Evolutionary conservation across 2,329 filamentous ascomycete species (phyloP).

Genomic region (Leptodontidium sp.): DNA sequence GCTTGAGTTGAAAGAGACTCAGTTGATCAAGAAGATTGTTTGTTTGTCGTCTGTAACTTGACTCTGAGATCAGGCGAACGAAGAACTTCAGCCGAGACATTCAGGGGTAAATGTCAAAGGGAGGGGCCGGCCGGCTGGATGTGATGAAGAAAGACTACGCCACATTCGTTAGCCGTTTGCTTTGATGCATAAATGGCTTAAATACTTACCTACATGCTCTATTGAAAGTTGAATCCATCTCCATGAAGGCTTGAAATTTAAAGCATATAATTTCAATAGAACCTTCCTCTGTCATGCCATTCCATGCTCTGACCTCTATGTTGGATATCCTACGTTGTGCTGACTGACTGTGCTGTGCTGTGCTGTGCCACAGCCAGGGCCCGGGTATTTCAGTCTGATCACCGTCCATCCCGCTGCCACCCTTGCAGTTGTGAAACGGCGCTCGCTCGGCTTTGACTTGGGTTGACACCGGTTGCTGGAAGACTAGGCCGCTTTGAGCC

Average conservation of each 20-base stretch:
- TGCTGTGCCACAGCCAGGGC: background rate
- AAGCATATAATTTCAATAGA: too few species aligned
- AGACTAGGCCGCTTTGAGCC: conserved; percentile 16
- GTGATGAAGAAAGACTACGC: background rate
- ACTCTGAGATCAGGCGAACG: background rate
- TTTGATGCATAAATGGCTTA: background rate
- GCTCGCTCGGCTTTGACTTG: background rate
- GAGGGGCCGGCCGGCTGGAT: background rate
- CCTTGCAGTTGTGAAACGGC: conserved; percentile 1
- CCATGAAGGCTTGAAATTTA: background rate
- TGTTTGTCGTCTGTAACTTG: background rate
- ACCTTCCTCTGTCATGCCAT: too few species aligned
- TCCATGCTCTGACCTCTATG: background rate
- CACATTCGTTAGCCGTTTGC: background rate
- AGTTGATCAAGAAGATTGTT: background rate
- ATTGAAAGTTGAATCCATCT: background rate
- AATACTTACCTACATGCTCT: background rate
- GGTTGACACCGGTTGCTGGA: background rate
- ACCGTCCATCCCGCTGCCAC: conserved; percentile 12
- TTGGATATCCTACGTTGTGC: background rate
- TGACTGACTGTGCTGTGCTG: background rate
- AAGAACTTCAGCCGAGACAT: background rate
- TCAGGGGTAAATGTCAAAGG: conserved; percentile 5
- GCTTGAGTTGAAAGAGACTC: too few species aligned
- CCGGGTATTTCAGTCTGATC: conserved; percentile 6